Conservation (phyloP, 345 rosid genomes). For the Chamaenerion angustifolium region DNA sequence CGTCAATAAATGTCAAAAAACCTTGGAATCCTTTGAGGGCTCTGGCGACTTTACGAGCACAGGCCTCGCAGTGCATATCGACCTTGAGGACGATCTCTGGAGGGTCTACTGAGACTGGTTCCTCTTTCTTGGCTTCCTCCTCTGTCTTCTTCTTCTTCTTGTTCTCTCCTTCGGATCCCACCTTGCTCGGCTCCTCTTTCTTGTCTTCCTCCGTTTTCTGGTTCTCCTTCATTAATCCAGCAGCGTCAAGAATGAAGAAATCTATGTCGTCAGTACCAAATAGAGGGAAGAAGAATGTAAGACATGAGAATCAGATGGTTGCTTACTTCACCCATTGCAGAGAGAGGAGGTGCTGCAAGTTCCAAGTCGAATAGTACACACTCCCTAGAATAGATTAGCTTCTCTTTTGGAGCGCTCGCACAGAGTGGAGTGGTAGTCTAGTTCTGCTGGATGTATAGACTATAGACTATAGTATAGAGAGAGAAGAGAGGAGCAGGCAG, state of each 20-base stretch:
- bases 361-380: neutral
- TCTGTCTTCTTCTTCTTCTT: conserved; percentile 22
- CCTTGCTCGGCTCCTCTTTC: conserved; percentile 10
- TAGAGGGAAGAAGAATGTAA: neutral
- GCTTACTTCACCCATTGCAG: conserved; percentile 44
- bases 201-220: neutral
- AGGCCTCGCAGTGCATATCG: conserved; percentile 75
- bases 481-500: no score
- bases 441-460: no score
- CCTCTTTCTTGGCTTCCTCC: conserved; percentile 1
- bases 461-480: no score
- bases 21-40: conserved; percentile 61
- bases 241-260: neutral
- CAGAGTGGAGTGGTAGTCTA: no score
- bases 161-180: no score
- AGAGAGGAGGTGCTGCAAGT: neutral
- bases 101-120: neutral
- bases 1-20: neutral
- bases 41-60: conserved; percentile 54
- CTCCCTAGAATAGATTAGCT: no score
- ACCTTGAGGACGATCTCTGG: conserved; percentile 59
- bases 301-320: neutral
- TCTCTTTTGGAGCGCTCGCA: neutral
- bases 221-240: conserved; percentile 6
- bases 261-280: neutral